Conservation (phyloP, 768 basidiomycete species). For the Suillus cothurnatus region DNA sequence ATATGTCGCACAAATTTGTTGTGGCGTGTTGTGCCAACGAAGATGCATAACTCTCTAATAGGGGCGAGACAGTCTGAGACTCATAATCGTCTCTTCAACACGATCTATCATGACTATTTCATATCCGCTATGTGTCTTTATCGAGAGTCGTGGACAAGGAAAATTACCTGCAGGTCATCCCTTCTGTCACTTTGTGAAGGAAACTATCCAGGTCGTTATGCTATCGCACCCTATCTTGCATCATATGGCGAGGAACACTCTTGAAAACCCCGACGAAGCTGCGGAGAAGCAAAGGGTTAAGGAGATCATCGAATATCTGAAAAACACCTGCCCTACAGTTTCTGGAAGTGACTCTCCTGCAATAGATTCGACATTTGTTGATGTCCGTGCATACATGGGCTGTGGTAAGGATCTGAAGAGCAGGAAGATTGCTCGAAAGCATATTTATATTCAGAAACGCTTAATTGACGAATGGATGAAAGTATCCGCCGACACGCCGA, state of each 20-base stretch:
- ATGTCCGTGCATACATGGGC: not conserved
- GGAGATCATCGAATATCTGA: not conserved
- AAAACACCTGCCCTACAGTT: not conserved
- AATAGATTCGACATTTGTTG: not conserved
- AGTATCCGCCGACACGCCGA: not conserved
- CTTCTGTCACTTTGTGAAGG: not conserved
- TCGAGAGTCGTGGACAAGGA: not conserved
- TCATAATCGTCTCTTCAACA: not conserved
- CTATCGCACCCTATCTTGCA: not conserved
- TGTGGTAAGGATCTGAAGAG: not conserved
- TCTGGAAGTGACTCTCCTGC: not conserved
- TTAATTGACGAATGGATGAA: not conserved
- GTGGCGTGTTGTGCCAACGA: too few species aligned
- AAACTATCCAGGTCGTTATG: not conserved
- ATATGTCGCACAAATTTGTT: too few species aligned
- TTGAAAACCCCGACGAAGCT: not conserved
- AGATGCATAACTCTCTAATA: too few species aligned
- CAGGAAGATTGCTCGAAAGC: not conserved
- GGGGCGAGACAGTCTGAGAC: too few species aligned
- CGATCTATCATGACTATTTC: not conserved
- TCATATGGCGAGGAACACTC: not conserved
- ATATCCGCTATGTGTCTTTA: not conserved
- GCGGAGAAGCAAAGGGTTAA: not conserved
- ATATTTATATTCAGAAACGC: not conserved
- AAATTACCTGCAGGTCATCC: not conserved